phyloP scores from a whole-genome alignment of 1,284 basidiomycete genomes.

The Trametes pubescens region DNA sequence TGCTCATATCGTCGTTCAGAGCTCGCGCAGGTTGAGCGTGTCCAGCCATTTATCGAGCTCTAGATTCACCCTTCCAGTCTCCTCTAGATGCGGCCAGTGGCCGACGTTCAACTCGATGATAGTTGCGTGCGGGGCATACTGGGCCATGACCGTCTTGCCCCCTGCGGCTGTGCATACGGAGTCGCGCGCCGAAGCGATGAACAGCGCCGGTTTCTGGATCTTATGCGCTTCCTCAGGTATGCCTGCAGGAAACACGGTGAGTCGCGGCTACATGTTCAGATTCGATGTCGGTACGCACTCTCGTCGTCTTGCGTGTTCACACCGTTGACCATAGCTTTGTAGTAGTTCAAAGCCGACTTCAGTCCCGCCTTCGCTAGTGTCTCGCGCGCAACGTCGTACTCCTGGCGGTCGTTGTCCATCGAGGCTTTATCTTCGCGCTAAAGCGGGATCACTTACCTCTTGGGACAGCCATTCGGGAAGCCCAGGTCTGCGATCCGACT shows the following conservation, averaged over 20 bases:
- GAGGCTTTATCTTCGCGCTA: background rate
- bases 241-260: constrained; percentile 1
- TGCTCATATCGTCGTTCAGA: background rate
- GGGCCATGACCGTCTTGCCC: constrained; percentile 12
- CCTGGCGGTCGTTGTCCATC: background rate
- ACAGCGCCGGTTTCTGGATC: constrained; percentile 25
- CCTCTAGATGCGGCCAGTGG: constrained; percentile 26
- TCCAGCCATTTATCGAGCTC: background rate
- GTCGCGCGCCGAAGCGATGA: constrained; percentile 25
- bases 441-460: constrained; percentile 1
- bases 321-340: constrained; percentile 33
- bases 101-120: constrained; percentile 22
- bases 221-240: constrained; percentile 10
- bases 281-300: constrained; percentile 44
- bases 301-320: constrained; percentile 68
- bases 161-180: constrained; percentile 8
- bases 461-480: constrained; percentile 8
- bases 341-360: constrained; percentile 10
- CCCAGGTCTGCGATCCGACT: background rate
- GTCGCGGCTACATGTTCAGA: background rate
- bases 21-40: background rate
- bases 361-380: background rate
- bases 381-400: constrained; percentile 8
- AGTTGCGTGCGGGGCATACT: constrained; percentile 22
- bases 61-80: constrained; percentile 1